Evolutionary conservation across 2,329 filamentous ascomycete species (phyloP), one percentile per base, ranked within the genome.

Genomic region (Aspergillus pseudoglaucus): DNA sequence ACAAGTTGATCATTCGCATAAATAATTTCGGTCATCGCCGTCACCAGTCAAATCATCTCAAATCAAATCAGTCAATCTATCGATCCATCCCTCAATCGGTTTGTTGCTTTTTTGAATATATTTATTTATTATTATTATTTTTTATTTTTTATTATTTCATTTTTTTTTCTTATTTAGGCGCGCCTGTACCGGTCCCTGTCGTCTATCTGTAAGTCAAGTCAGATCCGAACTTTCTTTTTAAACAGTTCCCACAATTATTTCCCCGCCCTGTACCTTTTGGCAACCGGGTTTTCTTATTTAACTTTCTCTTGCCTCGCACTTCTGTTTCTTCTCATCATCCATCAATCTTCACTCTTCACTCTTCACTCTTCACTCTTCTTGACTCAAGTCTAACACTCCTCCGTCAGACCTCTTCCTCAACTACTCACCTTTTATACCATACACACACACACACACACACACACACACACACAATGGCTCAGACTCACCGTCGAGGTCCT

Each of bases 401-500:
- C 17, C 6, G 3, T 15, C 39, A 47, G 25, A 23, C 37, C 23
- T 37, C 42, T 33, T 27, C 33, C 37, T 22, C 43, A 20, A 20
- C 20, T 4, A 25, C 10, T 23, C 42, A 20, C 23, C 41, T 41
- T 27, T 22, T 39, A 20, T 18, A 44, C 43, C 38, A 14, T 18
- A 47, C 27, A 45, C 37, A 44, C 4, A n/a, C 33, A 37, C 33
- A 35, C 32, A 35, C 10, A 6, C 32, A 14, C 32, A n/a, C 32
- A 35, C 33, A 17, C 33, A 37, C n/a, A 3, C n/a, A 37, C 44
- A 53, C 37, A 47, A 74, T 75, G 73, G 65, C 68, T 54, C 66
- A 70, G 48, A 62, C 74, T 62, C 82, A 85, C 63, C 82, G 84
- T 65, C 81, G 88, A 71, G 89, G 89, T 49, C 88, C 89, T 49